These are phyloP conservation scores for Protomyces lactucae-debilis DNA, from an alignment of 1,139 yeast species.

Conservation along the genomic window DNA sequence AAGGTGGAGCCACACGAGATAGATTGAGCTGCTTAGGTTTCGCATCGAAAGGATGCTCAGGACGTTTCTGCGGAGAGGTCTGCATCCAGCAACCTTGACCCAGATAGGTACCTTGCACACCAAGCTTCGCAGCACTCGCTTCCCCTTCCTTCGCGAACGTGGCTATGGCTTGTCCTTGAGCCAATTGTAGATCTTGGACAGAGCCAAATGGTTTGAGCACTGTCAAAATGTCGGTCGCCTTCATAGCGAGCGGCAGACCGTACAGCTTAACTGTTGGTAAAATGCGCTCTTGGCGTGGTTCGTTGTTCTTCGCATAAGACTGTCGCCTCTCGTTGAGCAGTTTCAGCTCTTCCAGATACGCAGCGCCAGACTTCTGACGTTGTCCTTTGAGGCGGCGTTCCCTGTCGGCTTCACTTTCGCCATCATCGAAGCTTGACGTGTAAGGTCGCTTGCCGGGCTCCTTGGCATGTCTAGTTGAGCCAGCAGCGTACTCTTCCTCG, in stretches of 20 bases:
- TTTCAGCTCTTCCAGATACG: constrained; percentile 14
- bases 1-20: background rate
- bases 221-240: background rate
- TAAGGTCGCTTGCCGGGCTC: constrained; percentile 20
- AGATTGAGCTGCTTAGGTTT: background rate
- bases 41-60: background rate
- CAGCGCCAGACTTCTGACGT: constrained; percentile 27
- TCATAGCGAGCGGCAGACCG: background rate
- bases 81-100: background rate
- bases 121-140: background rate
- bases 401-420: constrained; percentile 26
- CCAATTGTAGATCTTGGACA: background rate
- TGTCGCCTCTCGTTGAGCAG: constrained; percentile 1
- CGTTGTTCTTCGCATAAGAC: background rate
- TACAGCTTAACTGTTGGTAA: background rate
- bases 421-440: background rate
- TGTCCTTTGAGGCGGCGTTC: constrained; percentile 19
- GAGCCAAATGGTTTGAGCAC: background rate
- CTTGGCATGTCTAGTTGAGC: background rate
- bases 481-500: constrained; percentile 24
- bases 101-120: background rate
- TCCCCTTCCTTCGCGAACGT: background rate
- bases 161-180: background rate
- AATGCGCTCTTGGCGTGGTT: background rate
- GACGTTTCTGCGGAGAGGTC: background rate